These are phyloP conservation scores for Umbilicus rupestris DNA, from an alignment of 164 flowering plant genomes.

Conservation along the genomic window DNA sequence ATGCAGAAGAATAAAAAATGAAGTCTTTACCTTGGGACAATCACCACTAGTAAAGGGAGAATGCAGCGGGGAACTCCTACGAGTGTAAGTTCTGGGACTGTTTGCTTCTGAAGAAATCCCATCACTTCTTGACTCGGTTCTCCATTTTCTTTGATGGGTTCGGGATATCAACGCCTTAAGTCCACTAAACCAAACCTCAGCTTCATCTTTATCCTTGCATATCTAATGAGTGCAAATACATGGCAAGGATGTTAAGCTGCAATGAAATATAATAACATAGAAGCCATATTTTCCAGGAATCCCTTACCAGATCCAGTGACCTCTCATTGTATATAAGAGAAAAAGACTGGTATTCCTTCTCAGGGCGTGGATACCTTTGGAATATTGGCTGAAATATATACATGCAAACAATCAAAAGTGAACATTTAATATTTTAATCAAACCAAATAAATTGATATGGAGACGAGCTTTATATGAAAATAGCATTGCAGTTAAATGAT, in stretches of 20 bases:
- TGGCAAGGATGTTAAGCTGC: background rate
- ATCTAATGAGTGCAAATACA: slow-evolving; percentile 32
- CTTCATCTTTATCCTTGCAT: slow-evolving; percentile 99
- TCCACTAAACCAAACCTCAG: slow-evolving; percentile 99
- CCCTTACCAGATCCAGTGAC: slow-evolving; percentile 75
- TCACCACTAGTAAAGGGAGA: slow-evolving; percentile 87
- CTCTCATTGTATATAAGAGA: slow-evolving; percentile 84
- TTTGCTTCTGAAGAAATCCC: slow-evolving; percentile 86
- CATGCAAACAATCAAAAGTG: background rate
- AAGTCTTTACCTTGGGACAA: slow-evolving; percentile 61
- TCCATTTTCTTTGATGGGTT: slow-evolving; percentile 73
- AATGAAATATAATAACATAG: background rate
- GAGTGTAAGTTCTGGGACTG: slow-evolving; percentile 90
- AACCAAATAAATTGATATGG: too few species aligned
- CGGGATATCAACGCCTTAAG: slow-evolving; percentile 88
- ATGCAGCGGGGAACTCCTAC: slow-evolving; percentile 87
- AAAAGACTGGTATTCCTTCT: slow-evolving; percentile 95
- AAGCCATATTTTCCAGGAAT: background rate
- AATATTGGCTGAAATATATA: slow-evolving; percentile 66
- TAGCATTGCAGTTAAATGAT: background rate
- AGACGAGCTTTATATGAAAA: background rate
- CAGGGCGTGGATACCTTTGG: slow-evolving; percentile 94
- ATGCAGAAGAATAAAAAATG: background rate
- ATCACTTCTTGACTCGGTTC: slow-evolving; percentile 95
- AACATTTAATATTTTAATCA: too few species aligned